Evolutionary conservation across 2,329 filamentous ascomycete genomes (phyloP).

Genomic region (Ophioceras dolichostomum): DNA sequence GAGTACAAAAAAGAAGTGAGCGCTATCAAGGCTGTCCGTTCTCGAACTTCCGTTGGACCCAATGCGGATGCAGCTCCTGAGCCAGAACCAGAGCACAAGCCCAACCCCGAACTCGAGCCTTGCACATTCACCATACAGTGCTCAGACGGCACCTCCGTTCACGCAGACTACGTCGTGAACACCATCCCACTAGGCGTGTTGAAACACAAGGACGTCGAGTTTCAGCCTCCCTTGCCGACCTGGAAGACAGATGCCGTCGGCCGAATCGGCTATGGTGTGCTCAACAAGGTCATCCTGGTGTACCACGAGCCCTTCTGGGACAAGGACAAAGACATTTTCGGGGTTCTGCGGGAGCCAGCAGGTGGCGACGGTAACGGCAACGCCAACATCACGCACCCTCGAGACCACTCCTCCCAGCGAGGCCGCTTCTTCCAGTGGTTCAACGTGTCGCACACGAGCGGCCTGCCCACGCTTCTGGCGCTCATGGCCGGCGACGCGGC

Average conservation of each 20-base stretch:
- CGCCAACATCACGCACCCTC: constrained; percentile 60
- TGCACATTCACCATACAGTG: constrained; percentile 55
- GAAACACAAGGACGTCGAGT: constrained; percentile 71
- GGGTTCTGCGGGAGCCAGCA: constrained; percentile 70
- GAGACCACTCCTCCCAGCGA: constrained; percentile 64
- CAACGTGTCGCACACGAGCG: constrained; percentile 84
- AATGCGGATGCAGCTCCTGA: no score
- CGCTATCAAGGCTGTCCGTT: neutral
- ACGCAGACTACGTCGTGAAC: constrained; percentile 84
- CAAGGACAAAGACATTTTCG: constrained; percentile 80
- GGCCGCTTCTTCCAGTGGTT: constrained; percentile 98
- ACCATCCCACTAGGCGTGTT: constrained; percentile 85
- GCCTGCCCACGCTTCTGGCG: constrained; percentile 75
- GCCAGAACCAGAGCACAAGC: no score
- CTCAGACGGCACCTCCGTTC: constrained; percentile 61
- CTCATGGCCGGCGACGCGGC: constrained; percentile 95
- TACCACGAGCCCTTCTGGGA: constrained; percentile 92
- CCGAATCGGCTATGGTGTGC: constrained; percentile 79
- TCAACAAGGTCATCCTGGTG: constrained; percentile 92
- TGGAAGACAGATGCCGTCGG: constrained; percentile 76
- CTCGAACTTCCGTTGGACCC: neutral
- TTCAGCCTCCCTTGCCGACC: constrained; percentile 76
- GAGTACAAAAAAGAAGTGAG: constrained; percentile 1
- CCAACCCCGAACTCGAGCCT: no score
- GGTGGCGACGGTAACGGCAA: no score